Base-by-base conservation (phyloP, 2,329 filamentous ascomycete genomes). In the Exophiala oligosperma region DNA sequence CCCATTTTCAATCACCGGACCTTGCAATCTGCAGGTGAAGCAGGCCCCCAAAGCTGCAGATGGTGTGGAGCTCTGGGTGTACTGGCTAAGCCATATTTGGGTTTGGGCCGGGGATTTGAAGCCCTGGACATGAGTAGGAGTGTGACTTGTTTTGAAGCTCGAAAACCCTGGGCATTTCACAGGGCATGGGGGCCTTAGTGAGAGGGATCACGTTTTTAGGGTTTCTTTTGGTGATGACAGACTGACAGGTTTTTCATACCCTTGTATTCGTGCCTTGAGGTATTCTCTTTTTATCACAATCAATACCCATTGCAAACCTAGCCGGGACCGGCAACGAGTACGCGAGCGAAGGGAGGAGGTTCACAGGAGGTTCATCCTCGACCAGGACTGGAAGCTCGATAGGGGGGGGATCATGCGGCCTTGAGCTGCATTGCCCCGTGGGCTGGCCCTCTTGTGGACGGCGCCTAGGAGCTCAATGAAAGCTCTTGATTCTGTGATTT, bases 1-100 rank as follows among this genome's bases (percentile, higher is more conserved):
- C 48, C 21, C 49, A 44, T 35, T 56, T 44, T 47, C 54, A 26
- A 57, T 62, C 60, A 62, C 57, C 53, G 57, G 60, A 59, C 60
- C 60, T 48, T 55, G 54, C 43, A 56, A 38, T 59, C 57, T 62
- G 60, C 60, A 57, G 54, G 54, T 62, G 60, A 59, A 48, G 60
- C 32, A 55, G 35, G 51, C 50, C 35, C 41, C 49, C 14, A 50
- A 56, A 53, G 49, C 56, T 60, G 60, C 60, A 62, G 60, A 60
- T 60, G 60, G 60, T 60, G 60, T 59, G 59, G 59, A 52, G 55
- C 52, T 56, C 54, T 54, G 41, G 49, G 52, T 56, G 55, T 57
- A 51, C 52, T 59, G 49, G 55, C 59, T 61, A 61, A 54, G 49
- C 59, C 56, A 37, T 28, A 57, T 61, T 55, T 49, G 59, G 59